Evolutionary conservation across 495 filamentous ascomycete species (phyloP).

Genomic region (Lasiosphaeria hispida): DNA sequence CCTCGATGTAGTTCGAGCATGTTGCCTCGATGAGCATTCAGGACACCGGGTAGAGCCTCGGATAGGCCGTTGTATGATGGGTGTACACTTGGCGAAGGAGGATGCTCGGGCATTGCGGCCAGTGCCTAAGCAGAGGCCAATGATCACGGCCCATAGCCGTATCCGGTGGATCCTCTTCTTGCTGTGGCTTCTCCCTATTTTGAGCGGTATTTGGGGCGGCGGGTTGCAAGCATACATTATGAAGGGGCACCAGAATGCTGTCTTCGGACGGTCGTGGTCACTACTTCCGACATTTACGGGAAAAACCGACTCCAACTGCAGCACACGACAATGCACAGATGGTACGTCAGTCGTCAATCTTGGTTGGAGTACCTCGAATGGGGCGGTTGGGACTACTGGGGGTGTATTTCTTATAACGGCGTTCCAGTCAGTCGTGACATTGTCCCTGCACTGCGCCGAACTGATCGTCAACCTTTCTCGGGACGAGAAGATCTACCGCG

Average conservation of each 20-base stretch:
- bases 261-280: constrained; percentile 30
- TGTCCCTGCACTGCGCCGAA: constrained; percentile 46
- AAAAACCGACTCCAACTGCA: constrained; percentile 26
- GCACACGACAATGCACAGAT: constrained; percentile 27
- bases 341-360: constrained; percentile 36
- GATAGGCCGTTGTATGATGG: constrained; percentile 33
- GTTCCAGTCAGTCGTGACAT: constrained; percentile 36
- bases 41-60: constrained; percentile 24
- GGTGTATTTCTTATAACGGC: constrained; percentile 31
- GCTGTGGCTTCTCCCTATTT: constrained; percentile 26
- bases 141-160: constrained; percentile 25
- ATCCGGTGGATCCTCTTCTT: constrained; percentile 28
- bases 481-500: constrained; percentile 43
- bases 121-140: constrained; percentile 28
- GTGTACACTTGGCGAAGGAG: constrained; percentile 25
- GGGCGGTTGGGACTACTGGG: constrained; percentile 21
- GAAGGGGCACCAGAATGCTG: constrained; percentile 22
- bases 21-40: constrained; percentile 18
- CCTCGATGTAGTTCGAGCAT: constrained; percentile 28
- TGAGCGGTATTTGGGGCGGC: constrained; percentile 30
- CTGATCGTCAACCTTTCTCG: constrained; percentile 46
- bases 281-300: constrained; percentile 26
- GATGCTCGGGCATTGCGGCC: constrained; percentile 30
- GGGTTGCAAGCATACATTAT: constrained; percentile 25
- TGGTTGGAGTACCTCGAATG: constrained; percentile 24